Base-by-base conservation (phyloP, 2,329 filamentous ascomycete genomes). In the Fusarium albosuccineum region DNA sequence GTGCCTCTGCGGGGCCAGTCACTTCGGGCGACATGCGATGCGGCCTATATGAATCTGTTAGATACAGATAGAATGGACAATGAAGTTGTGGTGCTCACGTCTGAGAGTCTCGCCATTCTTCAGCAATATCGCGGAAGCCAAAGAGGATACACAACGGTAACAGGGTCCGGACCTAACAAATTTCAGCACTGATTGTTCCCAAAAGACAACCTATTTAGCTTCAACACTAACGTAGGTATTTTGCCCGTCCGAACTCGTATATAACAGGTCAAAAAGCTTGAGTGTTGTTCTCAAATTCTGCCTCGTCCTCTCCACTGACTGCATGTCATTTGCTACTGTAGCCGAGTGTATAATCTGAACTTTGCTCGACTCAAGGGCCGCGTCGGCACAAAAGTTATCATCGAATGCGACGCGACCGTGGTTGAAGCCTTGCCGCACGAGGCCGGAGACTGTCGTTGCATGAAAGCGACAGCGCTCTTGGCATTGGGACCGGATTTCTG, bases 391-490 rank as follows among this genome's bases (percentile, higher is more conserved):
- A 9, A 61, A 51, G 4, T 3, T 33, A 37, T 61, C 45, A 10
- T 45, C 46, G 10, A 39, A 36, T 4, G 46, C 55, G 4, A 48
- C 34, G 6, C 16, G 11, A 2, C 34, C n/a, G 5, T 46, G 48
- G 2, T 13, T 9, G 22, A 58, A 33, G 0, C 56, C 56, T 33
- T 58, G 29, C 3, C 39, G 48, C 2, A 45, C 22, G 1, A 65
- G 29, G 5, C 45, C 29, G 0, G 46, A 55, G 7, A 64, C 40
- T 3, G 17, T 34, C 1, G 3, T n/a, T 1, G 60, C 52, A 27
- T 66, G 63, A 9, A 44, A 40, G 1, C 40, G 42, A 17, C 63
- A 66, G 5, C 49, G 27, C 1, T 61, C 36, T 10, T 55, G 56
- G 7, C 52, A 66, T 7, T 61, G 48, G 3, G 9, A 36, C 1